Evolutionary conservation across 164 flowering plant species (phyloP).

Genomic region (Umbilicus rupestris): DNA sequence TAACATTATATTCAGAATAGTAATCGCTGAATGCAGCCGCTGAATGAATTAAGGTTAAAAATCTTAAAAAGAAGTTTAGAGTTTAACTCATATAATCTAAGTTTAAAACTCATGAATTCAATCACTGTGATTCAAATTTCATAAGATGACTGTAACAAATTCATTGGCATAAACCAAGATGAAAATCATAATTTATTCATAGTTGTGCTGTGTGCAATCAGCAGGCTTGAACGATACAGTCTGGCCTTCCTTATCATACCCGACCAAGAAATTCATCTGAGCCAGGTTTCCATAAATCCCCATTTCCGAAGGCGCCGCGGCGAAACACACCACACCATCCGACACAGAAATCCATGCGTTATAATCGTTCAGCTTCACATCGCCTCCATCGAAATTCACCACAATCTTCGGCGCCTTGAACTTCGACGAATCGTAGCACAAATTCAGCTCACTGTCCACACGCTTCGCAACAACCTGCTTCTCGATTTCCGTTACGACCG

Average conservation of each 20-base stretch:
- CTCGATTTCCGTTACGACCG: not conserved
- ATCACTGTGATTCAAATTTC: too few relatives aligned
- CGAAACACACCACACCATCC: not conserved
- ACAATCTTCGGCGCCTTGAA: constrained; percentile 1
- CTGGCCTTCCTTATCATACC: not conserved
- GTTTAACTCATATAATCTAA: too few relatives aligned
- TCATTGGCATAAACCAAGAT: too few relatives aligned
- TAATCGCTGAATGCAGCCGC: too few relatives aligned
- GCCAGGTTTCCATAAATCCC: not conserved
- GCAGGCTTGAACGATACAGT: not conserved
- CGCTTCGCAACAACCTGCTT: not conserved
- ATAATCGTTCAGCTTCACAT: constrained; percentile 1
- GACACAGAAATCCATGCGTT: not conserved
- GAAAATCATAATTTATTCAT: not conserved
- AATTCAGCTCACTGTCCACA: not conserved
- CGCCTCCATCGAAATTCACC: not conserved
- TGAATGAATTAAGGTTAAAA: too few relatives aligned
- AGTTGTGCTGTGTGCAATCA: not conserved
- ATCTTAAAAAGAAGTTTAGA: too few relatives aligned
- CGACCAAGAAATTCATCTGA: constrained; percentile 2
- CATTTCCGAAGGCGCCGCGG: not conserved
- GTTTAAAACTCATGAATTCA: too few relatives aligned
- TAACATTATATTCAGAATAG: too few relatives aligned
- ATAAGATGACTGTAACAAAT: too few relatives aligned
- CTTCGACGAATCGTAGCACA: not conserved